phyloP scores from a whole-genome alignment of 345 rosid genomes.

The Limnanthes douglasii region DNA sequence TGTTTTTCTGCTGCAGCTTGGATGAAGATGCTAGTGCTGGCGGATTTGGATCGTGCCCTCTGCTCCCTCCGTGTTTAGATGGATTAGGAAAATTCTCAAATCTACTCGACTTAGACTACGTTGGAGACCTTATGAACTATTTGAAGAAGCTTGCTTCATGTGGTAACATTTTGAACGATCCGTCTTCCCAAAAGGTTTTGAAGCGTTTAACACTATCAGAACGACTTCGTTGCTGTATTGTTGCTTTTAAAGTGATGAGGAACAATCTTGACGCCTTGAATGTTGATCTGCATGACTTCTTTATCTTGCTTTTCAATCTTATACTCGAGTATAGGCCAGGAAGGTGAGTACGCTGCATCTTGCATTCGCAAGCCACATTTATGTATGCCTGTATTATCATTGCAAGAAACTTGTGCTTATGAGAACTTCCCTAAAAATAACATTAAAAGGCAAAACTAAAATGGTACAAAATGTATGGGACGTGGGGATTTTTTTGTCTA shows the following conservation, averaged over 20 bases:
- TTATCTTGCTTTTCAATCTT: conserved; percentile 80
- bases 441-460: too few relatives aligned
- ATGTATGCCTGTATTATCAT: too few relatives aligned
- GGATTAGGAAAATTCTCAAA: conserved; percentile 87
- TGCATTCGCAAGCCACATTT: too few relatives aligned
- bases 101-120: conserved; percentile 69
- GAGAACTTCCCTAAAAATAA: too few relatives aligned
- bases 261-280: conserved; percentile 88
- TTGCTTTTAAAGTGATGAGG: conserved; percentile 93
- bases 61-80: conserved; percentile 69
- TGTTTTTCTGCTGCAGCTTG: conserved; percentile 22
- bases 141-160: conserved; percentile 72
- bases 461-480: too few relatives aligned
- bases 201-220: conserved; percentile 45
- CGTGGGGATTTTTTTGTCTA: too few relatives aligned
- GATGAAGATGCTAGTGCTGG: conserved; percentile 21
- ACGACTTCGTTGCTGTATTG: conserved; percentile 76
- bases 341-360: conserved; percentile 81
- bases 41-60: conserved; percentile 37
- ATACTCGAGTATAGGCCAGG: conserved; percentile 87
- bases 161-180: conserved; percentile 17
- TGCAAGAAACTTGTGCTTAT: too few relatives aligned
- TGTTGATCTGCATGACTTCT: conserved; percentile 89
- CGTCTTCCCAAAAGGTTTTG: conserved; percentile 20
- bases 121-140: conserved; percentile 81